These are phyloP conservation scores for Linnemannia hyalina DNA, from an alignment of 192 early-diverging fungal species.

Conservation along the genomic window DNA sequence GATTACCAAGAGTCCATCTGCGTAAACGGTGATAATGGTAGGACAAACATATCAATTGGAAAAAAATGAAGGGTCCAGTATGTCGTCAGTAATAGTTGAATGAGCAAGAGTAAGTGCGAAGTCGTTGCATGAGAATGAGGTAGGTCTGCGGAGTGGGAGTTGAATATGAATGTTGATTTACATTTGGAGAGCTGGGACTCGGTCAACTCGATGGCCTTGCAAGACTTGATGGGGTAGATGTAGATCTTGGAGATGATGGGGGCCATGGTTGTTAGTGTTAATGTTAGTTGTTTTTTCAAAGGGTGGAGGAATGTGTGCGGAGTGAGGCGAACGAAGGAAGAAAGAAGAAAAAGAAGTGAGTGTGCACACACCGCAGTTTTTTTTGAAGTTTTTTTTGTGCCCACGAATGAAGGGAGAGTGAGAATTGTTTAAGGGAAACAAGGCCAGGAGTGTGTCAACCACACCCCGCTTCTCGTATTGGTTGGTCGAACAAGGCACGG, in stretches of 20 bases:
- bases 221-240: slow-evolving; percentile 72
- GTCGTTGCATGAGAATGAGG: too few species aligned
- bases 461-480: background rate
- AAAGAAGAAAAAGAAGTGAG: slow-evolving; percentile 5
- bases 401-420: background rate
- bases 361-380: background rate
- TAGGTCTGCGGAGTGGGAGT: too few species aligned
- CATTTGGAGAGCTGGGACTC: slow-evolving; percentile 47
- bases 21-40: background rate
- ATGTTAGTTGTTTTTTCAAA: background rate
- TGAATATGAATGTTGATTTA: background rate
- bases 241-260: slow-evolving; percentile 54
- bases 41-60: background rate
- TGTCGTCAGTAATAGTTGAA: background rate
- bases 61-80: too few species aligned
- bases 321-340: background rate
- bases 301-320: background rate
- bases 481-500: background rate
- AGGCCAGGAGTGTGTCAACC: background rate
- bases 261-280: slow-evolving; percentile 24
- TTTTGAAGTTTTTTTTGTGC: background rate
- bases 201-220: slow-evolving; percentile 59
- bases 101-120: background rate
- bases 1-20: slow-evolving; percentile 4
- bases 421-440: background rate